Evolutionary conservation across 169 alveolate species (phyloP), one percentile per base, ranked within the genome.

Genomic region (Theileria equi): DNA sequence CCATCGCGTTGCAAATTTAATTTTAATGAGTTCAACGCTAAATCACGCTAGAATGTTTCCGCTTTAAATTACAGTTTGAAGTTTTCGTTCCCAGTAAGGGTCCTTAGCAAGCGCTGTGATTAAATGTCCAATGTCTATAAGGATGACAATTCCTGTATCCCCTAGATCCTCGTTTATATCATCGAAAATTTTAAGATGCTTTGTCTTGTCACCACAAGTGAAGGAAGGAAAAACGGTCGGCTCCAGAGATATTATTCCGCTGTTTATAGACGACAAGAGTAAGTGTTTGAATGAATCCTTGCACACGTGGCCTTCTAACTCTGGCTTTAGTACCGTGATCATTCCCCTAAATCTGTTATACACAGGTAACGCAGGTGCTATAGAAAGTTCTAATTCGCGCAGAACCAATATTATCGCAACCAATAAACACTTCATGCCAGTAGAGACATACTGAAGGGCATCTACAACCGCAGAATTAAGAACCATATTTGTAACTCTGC

Each of bases 391-490:
- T 7, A 79, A 49, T 32, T 79, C 80, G 45, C 66, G 31, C 48
- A 84, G 69, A 36, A 76, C 91, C 4, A 84, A 65, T 2, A 84
- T 79, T 19, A 79, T 41, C 16, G 89, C 76, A 3, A 81, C 86
- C 26, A 84, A 78, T 17, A 84, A 63, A 25, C 82, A 79, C 52
- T 77, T 64, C 63, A 73, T 73, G 6, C 88, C 87, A 44, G 65
- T 58, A 0, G 91, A 83, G 6, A 58, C 47, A 57, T 72, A 65
- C 44, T 80, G 80, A 17, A 84, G 66, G 3, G 91, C 76, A 11
- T 58, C 74, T 13, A 81, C 74, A n/a, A 79, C 60, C 2, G 88
- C 81, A 0, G 91, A 84, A 52, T 79, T 83, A 29, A 84, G 73
- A 5, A 84, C 70, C 71, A 66, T 82, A 32, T 84, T 84, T 2